phyloP scores from a whole-genome alignment of 768 basidiomycete genomes.

The Suillus placidus region DNA sequence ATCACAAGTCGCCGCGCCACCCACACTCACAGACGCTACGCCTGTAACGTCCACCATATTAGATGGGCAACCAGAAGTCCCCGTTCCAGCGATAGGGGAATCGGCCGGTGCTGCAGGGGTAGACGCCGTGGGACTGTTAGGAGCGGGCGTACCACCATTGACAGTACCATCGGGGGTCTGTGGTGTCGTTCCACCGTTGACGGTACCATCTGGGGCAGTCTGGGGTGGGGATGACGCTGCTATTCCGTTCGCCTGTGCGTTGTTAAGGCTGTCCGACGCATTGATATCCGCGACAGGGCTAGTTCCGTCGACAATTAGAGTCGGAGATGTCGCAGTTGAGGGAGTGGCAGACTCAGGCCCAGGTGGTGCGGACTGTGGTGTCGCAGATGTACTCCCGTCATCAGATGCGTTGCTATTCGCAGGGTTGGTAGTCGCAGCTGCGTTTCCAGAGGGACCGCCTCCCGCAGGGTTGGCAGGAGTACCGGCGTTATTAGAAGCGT shows the following conservation, averaged over 20 bases:
- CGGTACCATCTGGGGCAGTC: background rate
- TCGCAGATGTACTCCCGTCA: background rate
- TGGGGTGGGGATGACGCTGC: background rate
- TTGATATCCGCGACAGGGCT: background rate
- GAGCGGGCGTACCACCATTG: background rate
- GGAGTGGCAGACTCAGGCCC: background rate
- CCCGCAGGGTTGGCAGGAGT: background rate
- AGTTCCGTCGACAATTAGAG: background rate
- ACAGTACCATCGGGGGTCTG: background rate
- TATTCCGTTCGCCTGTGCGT: background rate
- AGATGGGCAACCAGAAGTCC: background rate
- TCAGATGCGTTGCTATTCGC: background rate
- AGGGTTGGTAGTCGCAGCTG: background rate
- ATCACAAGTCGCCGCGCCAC: background rate
- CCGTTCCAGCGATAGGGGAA: background rate
- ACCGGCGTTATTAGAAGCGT: background rate
- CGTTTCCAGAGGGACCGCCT: background rate
- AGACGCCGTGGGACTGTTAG: background rate
- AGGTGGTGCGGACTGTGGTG: background rate
- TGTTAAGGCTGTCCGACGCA: too few species aligned
- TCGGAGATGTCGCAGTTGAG: background rate
- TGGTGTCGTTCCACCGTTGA: background rate
- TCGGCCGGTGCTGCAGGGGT: background rate
- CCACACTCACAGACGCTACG: background rate
- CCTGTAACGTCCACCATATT: background rate